phyloP scores from a whole-genome alignment of 164 flowering plant species.

The Dillenia suffruticosa region DNA sequence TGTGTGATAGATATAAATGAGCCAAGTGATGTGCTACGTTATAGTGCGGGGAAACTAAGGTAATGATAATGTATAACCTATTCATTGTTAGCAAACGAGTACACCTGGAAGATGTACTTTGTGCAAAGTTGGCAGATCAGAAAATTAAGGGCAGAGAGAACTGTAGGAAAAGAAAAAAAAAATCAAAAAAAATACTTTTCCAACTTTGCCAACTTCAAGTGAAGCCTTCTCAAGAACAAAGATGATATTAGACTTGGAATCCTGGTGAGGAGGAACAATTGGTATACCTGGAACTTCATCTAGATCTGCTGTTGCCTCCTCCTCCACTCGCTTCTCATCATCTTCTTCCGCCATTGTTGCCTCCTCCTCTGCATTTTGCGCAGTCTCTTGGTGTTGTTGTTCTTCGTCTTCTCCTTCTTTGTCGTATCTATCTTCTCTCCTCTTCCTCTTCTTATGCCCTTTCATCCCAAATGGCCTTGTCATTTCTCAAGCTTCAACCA shows the following conservation, averaged over 20 bases:
- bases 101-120: too few relatives aligned
- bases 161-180: background rate
- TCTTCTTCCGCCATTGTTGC: background rate
- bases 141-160: background rate
- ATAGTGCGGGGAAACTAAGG: background rate
- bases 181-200: slow-evolving; percentile 47
- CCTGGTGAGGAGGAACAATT: slow-evolving; percentile 19
- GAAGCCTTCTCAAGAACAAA: slow-evolving; percentile 87
- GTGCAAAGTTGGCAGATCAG: background rate
- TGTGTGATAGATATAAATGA: background rate
- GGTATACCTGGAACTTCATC: slow-evolving; percentile 56
- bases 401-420: slow-evolving; percentile 7
- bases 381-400: background rate
- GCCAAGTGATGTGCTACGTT: background rate
- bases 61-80: background rate
- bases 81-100: too few relatives aligned
- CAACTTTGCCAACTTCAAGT: slow-evolving; percentile 85
- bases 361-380: background rate
- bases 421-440: slow-evolving; percentile 7
- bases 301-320: slow-evolving; percentile 10
- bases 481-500: too few relatives aligned
- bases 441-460: slow-evolving; percentile 20
- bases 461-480: slow-evolving; percentile 8
- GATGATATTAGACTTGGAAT: slow-evolving; percentile 43
- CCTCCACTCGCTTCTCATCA: slow-evolving; percentile 13